These are phyloP conservation scores for Apiotrichum porosum DNA, from an alignment of 1,284 basidiomycete genomes.

Conservation along the genomic window DNA sequence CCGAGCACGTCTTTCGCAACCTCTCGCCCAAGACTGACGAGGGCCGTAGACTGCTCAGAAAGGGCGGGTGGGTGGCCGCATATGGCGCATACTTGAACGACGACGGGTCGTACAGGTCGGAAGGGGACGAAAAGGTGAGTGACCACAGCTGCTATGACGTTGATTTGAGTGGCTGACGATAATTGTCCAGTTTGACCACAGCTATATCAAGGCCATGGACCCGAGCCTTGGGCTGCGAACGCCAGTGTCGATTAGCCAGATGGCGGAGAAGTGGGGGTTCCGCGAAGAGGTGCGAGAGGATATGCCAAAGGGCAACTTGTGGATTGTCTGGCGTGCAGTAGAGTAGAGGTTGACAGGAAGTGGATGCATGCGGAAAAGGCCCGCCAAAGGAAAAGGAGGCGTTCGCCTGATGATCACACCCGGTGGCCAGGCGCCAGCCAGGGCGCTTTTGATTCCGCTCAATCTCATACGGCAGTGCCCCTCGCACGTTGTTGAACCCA, in stretches of 20 bases:
- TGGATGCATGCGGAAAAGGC: too few relatives aligned
- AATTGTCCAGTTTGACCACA: constrained; percentile 28
- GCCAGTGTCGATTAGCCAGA: constrained; percentile 20
- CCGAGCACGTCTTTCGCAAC: constrained; percentile 35
- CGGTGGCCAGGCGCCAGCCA: too few relatives aligned
- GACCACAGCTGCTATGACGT: background rate
- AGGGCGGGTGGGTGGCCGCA: constrained; percentile 30
- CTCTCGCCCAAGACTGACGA: constrained; percentile 19
- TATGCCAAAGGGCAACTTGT: constrained; percentile 42
- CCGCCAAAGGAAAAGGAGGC: too few relatives aligned
- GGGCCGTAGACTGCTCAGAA: constrained; percentile 9
- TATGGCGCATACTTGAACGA: constrained; percentile 38
- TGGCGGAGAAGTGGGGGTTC: constrained; percentile 36
- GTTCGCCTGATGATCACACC: too few relatives aligned
- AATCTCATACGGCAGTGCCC: too few relatives aligned
- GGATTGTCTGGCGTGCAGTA: constrained; percentile 32
- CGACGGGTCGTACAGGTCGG: constrained; percentile 31
- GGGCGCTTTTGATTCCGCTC: too few relatives aligned
- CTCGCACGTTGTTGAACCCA: too few relatives aligned
- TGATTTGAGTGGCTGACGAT: background rate
- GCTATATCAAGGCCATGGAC: constrained; percentile 25
- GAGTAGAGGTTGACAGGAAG: too few relatives aligned
- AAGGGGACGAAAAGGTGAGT: constrained; percentile 28
- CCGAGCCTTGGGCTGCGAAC: constrained; percentile 29
- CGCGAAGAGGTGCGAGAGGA: constrained; percentile 21